A percentile compares a stretch with the other conserved stretches of the same genome.
Evolutionary conservation across 495 filamentous ascomycete genomes (phyloP).

Genomic region (Cetradonia linearis): DNA sequence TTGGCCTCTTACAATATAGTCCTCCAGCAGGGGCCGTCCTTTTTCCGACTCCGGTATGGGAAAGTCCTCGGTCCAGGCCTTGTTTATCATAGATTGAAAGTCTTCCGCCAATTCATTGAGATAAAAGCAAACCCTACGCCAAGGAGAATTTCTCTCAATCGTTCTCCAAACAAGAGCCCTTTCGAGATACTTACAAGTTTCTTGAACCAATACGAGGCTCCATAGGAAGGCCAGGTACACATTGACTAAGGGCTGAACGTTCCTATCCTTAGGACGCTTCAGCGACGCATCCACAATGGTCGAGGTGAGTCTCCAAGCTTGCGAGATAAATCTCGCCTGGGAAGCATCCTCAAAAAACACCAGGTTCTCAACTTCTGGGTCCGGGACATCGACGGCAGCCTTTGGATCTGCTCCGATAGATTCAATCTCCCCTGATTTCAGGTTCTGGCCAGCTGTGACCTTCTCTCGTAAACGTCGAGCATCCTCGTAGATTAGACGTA

Average conservation of each 20-base stretch:
- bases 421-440: too few species aligned
- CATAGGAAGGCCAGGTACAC: slow-evolving; percentile 59
- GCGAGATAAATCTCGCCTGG: background rate
- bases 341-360: too few species aligned
- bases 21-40: slow-evolving; percentile 62
- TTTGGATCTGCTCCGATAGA: too few species aligned
- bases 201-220: slow-evolving; percentile 27
- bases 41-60: slow-evolving; percentile 41
- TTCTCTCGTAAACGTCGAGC: background rate
- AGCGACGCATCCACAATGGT: background rate
- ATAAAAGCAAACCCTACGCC: slow-evolving; percentile 49
- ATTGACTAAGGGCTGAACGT: slow-evolving; percentile 50
- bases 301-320: background rate
- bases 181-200: slow-evolving; percentile 39
- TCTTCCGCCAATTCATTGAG: slow-evolving; percentile 53
- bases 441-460: too few species aligned
- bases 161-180: slow-evolving; percentile 33
- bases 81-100: slow-evolving; percentile 19
- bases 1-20: slow-evolving; percentile 62
- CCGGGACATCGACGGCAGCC: too few species aligned
- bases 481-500: background rate
- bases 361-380: too few species aligned
- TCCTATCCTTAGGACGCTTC: background rate
- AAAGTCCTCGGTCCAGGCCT: slow-evolving; percentile 31
- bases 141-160: slow-evolving; percentile 53